phyloP scores from a whole-genome alignment of 805 yeast species.

The Ogataea ramenticola region DNA sequence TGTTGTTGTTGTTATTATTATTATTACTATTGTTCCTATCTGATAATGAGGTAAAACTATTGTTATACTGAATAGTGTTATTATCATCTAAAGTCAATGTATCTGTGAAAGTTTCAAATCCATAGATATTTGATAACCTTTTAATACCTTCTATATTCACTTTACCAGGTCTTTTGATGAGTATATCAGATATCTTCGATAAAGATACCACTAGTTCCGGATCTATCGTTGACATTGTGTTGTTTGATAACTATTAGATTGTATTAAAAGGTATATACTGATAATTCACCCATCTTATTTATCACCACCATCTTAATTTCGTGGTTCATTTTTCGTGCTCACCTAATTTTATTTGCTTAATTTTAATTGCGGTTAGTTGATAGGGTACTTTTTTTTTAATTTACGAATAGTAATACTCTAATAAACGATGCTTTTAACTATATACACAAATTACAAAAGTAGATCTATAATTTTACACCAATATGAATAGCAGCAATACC shows the following conservation, averaged over 20 bases:
- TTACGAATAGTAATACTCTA: too few relatives aligned
- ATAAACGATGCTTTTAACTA: too few relatives aligned
- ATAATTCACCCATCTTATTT: too few relatives aligned
- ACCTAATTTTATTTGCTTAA: too few relatives aligned
- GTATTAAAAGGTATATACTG: too few relatives aligned
- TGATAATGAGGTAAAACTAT: background rate
- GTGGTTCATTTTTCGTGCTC: too few relatives aligned
- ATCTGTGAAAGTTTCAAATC: conserved; percentile 29
- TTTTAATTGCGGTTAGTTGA: too few relatives aligned
- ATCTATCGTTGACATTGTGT: conserved; percentile 24
- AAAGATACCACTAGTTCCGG: conserved; percentile 26
- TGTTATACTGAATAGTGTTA: background rate
- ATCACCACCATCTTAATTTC: too few relatives aligned
- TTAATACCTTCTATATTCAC: conserved; percentile 27
- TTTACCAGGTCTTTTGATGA: conserved; percentile 28
- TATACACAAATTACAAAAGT: background rate
- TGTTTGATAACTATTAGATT: background rate
- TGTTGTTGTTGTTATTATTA: too few relatives aligned
- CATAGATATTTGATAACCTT: conserved; percentile 27
- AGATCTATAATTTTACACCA: conserved; percentile 81
- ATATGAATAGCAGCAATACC: conserved; percentile 95
- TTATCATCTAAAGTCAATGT: conserved; percentile 18
- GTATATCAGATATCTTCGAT: conserved; percentile 24
- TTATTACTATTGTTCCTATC: conserved; percentile 9
- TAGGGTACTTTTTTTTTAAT: too few relatives aligned